These are phyloP conservation scores for Gypsophila paniculata DNA, from an alignment of 179 eudicot species.

Conservation along the genomic window DNA sequence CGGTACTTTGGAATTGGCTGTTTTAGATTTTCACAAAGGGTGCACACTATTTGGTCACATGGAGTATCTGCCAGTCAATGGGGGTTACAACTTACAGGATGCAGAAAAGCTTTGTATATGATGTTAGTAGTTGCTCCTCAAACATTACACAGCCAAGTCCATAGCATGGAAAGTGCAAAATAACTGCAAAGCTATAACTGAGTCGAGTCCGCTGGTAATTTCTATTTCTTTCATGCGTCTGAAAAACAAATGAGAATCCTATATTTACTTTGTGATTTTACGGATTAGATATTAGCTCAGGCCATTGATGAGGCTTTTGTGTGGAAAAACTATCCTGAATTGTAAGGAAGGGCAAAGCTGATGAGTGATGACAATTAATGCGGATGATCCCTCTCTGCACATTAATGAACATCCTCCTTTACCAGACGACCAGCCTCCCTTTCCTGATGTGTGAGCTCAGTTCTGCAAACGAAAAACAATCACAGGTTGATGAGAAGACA, in stretches of 20 bases:
- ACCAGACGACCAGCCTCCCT: slow-evolving; percentile 30
- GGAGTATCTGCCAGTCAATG: too few species aligned
- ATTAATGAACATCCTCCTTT: slow-evolving; percentile 31
- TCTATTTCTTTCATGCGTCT: neutral
- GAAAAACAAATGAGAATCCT: neutral
- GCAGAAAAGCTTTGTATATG: too few species aligned
- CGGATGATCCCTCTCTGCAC: neutral
- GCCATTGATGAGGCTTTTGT: neutral
- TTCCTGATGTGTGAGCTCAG: slow-evolving; percentile 31
- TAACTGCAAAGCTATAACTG: neutral
- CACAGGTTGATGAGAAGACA: neutral
- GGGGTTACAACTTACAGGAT: too few species aligned
- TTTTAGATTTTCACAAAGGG: too few species aligned
- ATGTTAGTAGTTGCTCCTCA: neutral
- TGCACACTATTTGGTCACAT: too few species aligned
- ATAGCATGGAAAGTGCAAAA: slow-evolving; percentile 5
- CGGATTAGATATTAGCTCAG: neutral
- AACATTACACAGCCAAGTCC: slow-evolving; percentile 10
- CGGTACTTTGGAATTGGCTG: too few species aligned
- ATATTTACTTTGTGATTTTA: slow-evolving; percentile 15
- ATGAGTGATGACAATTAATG: neutral
- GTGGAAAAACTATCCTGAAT: slow-evolving; percentile 3
- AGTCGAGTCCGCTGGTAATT: neutral
- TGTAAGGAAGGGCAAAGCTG: neutral
- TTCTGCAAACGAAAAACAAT: slow-evolving; percentile 17